Percentiles rank a stretch among this genome's conserved stretches.
Conservation (phyloP, 768 basidiomycete genomes). For the Leccinum incarnatum region DNA sequence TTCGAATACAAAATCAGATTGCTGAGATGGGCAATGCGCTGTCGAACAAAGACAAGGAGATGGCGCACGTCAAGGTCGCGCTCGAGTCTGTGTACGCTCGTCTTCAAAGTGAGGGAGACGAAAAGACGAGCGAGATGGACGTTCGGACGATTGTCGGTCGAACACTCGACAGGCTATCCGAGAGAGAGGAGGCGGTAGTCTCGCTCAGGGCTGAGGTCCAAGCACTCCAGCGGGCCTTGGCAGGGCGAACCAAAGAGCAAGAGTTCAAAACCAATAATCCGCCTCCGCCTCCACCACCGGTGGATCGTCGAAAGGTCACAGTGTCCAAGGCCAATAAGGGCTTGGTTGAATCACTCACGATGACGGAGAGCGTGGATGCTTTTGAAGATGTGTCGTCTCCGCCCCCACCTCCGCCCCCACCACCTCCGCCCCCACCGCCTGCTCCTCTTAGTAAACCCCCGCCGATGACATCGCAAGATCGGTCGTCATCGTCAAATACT, state of each 20-base stretch:
- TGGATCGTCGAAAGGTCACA: conserved; percentile 7
- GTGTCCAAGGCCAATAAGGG: conserved; percentile 8
- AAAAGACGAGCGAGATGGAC: conserved; percentile 52
- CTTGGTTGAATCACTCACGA: conserved; percentile 2
- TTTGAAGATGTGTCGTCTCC: conserved; percentile 5
- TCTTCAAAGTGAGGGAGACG: conserved; percentile 55
- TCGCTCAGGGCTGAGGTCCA: conserved; percentile 49
- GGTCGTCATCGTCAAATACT: too few relatives aligned
- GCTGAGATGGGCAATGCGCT: conserved; percentile 48
- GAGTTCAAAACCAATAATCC: conserved; percentile 67
- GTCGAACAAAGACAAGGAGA: conserved; percentile 65
- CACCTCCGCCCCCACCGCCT: conserved; percentile 19
- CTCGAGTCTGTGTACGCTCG: conserved; percentile 83
- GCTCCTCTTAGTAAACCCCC: background rate
- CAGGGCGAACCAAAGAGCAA: conserved; percentile 56
- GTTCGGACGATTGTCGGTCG: conserved; percentile 66
- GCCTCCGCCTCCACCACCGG: conserved; percentile 60
- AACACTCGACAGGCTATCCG: conserved; percentile 63
- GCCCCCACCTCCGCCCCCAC: conserved; percentile 28
- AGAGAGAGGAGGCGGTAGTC: conserved; percentile 66
- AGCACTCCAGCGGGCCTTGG: conserved; percentile 49
- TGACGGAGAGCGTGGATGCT: conserved; percentile 12
- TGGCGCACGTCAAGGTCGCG: conserved; percentile 76
- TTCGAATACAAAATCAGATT: conserved; percentile 38
- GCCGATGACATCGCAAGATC: too few relatives aligned